These are phyloP conservation scores for Hysterium pulicare DNA, from an alignment of 2,329 filamentous ascomycete genomes.

Conservation along the genomic window DNA sequence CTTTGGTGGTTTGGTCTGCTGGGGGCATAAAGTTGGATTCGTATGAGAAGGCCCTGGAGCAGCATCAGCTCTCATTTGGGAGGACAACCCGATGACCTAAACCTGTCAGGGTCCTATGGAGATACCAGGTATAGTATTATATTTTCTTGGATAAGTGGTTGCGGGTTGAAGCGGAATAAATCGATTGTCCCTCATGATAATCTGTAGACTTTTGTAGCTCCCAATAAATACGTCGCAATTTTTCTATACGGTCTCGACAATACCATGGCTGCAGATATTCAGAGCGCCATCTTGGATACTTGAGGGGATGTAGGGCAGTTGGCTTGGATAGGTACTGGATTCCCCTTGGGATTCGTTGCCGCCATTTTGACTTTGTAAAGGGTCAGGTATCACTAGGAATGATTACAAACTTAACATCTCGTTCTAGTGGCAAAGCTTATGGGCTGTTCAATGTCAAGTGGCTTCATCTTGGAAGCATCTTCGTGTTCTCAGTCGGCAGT, in stretches of 20 bases:
- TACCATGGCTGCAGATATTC: constrained; percentile 22
- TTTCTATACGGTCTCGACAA: constrained; percentile 10
- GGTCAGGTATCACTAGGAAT: too few species aligned
- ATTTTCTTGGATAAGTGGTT: too few species aligned
- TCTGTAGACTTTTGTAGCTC: too few species aligned
- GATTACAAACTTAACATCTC: too few species aligned
- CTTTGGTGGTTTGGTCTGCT: constrained; percentile 73
- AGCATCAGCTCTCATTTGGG: too few species aligned
- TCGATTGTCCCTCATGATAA: too few species aligned
- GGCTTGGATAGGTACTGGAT: constrained; percentile 26
- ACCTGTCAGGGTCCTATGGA: too few species aligned
- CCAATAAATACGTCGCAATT: too few species aligned
- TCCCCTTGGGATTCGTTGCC: constrained; percentile 15
- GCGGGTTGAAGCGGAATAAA: too few species aligned
- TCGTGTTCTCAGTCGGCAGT: constrained; percentile 30
- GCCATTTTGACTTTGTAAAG: constrained; percentile 3
- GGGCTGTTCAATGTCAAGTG: constrained; percentile 46
- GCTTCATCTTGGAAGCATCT: constrained; percentile 27
- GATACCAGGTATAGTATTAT: too few species aligned
- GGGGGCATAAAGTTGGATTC: constrained; percentile 66
- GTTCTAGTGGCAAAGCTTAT: constrained; percentile 40
- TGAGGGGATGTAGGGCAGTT: constrained; percentile 22
- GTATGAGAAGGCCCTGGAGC: constrained; percentile 59
- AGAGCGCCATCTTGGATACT: constrained; percentile 16
- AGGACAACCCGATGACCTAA: too few species aligned